phyloP scores from a whole-genome alignment of 805 yeast species.

The Ogataea parapolymorpha region DNA sequence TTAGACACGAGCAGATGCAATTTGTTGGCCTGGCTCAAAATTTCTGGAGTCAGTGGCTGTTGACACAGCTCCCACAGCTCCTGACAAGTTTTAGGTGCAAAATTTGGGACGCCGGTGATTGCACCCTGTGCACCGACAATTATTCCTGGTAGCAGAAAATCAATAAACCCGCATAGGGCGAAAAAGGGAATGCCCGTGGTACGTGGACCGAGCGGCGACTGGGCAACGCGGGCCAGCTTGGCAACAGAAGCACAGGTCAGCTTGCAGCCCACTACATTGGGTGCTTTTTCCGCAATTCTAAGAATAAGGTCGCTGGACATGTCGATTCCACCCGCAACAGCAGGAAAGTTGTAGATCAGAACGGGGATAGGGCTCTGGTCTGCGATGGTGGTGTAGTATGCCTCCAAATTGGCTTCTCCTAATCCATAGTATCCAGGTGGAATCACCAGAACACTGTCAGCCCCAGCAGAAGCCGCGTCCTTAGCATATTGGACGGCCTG shows the following conservation, averaged over 20 bases:
- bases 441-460: conserved; percentile 33
- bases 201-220: conserved; percentile 6
- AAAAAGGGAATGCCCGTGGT: conserved; percentile 12
- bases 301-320: conserved; percentile 15
- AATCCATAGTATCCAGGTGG: conserved; percentile 38
- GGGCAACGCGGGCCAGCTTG: conserved; percentile 16
- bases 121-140: conserved; percentile 18
- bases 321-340: conserved; percentile 34
- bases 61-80: conserved; percentile 13
- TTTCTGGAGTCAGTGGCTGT: conserved; percentile 4
- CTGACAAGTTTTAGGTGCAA: conserved; percentile 19
- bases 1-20: conserved; percentile 14
- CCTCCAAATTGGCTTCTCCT: conserved; percentile 31
- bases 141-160: conserved; percentile 16
- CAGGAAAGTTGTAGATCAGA: conserved; percentile 37
- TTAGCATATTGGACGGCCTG: conserved; percentile 30
- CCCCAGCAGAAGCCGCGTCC: conserved; percentile 33
- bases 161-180: conserved; percentile 17
- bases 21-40: conserved; percentile 7
- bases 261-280: conserved; percentile 16
- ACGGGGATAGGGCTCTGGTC: conserved; percentile 34
- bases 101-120: conserved; percentile 19
- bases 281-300: conserved; percentile 7
- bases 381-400: conserved; percentile 33
- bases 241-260: conserved; percentile 18